phyloP scores from a whole-genome alignment of 116 monocot species.

The Dioscorea cayenensis region DNA sequence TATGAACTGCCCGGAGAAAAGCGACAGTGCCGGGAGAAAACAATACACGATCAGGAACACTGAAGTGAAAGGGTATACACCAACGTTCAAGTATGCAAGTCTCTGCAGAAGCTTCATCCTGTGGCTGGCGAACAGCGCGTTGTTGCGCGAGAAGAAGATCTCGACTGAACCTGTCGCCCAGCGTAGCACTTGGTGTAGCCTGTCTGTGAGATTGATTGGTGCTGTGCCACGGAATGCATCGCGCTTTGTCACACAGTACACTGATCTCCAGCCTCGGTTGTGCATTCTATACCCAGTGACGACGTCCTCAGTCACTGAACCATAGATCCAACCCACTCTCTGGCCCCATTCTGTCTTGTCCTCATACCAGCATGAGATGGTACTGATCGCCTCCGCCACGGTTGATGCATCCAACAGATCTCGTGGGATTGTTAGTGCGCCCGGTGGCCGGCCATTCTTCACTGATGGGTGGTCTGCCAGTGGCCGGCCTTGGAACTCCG shows the following conservation, averaged over 20 bases:
- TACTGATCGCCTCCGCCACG: slow-evolving; percentile 10
- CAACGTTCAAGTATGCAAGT: slow-evolving; percentile 10
- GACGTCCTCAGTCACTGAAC: slow-evolving; percentile 11
- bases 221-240: slow-evolving; percentile 12
- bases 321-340: slow-evolving; percentile 15
- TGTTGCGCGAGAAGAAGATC: slow-evolving; percentile 14
- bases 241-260: slow-evolving; percentile 12
- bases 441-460: slow-evolving; percentile 50
- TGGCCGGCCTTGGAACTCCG: slow-evolving; percentile 71
- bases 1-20: slow-evolving; percentile 15
- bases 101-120: slow-evolving; percentile 12
- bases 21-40: slow-evolving; percentile 15
- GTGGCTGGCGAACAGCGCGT: slow-evolving; percentile 3
- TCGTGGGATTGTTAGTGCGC: slow-evolving; percentile 31
- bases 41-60: slow-evolving; percentile 16
- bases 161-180: slow-evolving; percentile 15
- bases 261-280: slow-evolving; percentile 13
- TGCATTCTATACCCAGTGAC: slow-evolving; percentile 12
- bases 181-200: slow-evolving; percentile 12
- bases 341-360: slow-evolving; percentile 14
- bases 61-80: slow-evolving; percentile 11
- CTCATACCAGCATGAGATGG: slow-evolving; percentile 14
- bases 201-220: slow-evolving; percentile 10
- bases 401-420: slow-evolving; percentile 23
- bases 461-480: slow-evolving; percentile 69